Evolutionary conservation across 2,329 filamentous ascomycete genomes (phyloP), one percentile per base, ranked within the genome.

Genomic region (Biscogniauxia mediterranea): DNA sequence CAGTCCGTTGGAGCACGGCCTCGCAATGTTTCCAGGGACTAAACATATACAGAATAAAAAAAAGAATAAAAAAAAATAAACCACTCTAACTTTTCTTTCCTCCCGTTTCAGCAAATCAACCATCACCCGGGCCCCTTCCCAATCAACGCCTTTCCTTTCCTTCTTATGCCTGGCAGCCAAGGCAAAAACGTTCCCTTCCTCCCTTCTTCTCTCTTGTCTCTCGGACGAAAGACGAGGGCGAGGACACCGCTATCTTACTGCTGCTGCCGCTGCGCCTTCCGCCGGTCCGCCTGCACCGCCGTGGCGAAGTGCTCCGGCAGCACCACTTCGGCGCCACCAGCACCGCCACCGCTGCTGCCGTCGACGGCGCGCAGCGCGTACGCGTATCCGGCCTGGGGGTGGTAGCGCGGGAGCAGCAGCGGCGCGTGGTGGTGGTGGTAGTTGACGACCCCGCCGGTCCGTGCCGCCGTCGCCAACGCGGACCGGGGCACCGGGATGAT

Each of bases 221-320:
- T 28, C 26, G 26, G 26, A 28, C n/a, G n/a, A n/a, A n/a, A n/a
- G n/a, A 8, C 26, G 28, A 32, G 28, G 11, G 59, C 59, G 58
- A 60, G 61, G 59, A n/a, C n/a, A n/a, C 56, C 55, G 5, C 55
- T 61, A 8, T 53, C 56, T 52, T 56, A 52, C 42, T 57, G 57
- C 60, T 54, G 63, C 9, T 3, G 38, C 50, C 57, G 54, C 28
- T 64, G 61, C 3, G 32, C 59, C 32, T 46, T 68, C 51, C 66
- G 62, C 57, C 64, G 62, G 52, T 67, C 65, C 42, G 64, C 57
- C 57, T 67, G 65, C 17, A 66, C 53, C 13, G 61, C 54, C 8
- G 61, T 55, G 23, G 64, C 62, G 20, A 66, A 66, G 56, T 67
- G 64, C 20, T 53, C 56, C 19, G 64, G 64, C 51, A 56, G 60